Base-by-base conservation (phyloP, 257 asterid species). In the Penstemon newberryi region DNA sequence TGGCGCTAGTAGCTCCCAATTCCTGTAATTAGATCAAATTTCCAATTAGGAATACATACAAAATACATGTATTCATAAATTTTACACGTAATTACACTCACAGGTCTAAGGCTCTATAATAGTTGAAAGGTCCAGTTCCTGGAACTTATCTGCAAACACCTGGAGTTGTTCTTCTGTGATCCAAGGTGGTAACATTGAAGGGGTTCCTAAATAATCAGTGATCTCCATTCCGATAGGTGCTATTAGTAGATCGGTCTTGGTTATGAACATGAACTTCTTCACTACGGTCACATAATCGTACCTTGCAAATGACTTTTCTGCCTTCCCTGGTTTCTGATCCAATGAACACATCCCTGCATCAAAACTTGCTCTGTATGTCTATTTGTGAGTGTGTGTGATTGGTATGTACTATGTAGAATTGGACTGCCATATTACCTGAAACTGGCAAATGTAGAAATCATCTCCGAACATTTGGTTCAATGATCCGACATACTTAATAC, bases 1-100 rank as follows among this genome's bases (percentile, higher is more conserved):
- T 19, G 88, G 82, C 65, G 79, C 88, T 12, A 83, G 71, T 3
- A 83, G 79, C 74, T 83, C 82, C 88, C 85, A 83, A 10, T 80
- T 76, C 70, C 88, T 80, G 75, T 10, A 9, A 70, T 40, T 40
- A 45, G 6, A 65, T 53, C 47, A 9, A 65, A 41, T 25, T 47
- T 10, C 33, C 44, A 52, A 33, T 41, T 56, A 42, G 54, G 13
- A 12, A 9, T 63, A 19, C 56, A 63, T 12, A 63, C 9, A 9
- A 7, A 49, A 38, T 5, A 41, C 1, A n/a, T 6, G 41, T 25
- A 37, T 8, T 15, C 9, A 55, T 50, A 46, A 1, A 3, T 25
- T 41, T 36, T 19, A 40, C n/a, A 54, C 19, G 8, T 37, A 46
- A 4, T 10, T 13, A 12, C 38, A 67, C 89, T 81, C 66, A 81